phyloP scores from a whole-genome alignment of 192 early-diverging fungal species.

The Pilobolus umbonatus region DNA sequence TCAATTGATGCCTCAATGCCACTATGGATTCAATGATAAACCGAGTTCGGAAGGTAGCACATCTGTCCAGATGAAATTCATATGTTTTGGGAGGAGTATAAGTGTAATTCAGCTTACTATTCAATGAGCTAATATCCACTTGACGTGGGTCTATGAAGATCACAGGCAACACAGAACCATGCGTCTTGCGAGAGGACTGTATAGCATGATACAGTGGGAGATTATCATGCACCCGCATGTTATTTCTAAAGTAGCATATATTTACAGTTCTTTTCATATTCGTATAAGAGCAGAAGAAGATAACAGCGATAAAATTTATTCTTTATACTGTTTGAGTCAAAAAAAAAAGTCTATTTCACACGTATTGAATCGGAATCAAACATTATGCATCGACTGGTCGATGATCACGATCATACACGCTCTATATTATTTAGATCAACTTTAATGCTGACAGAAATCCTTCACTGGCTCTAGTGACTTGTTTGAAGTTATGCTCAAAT shows the following conservation, averaged over 20 bases:
- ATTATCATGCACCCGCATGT: conserved; percentile 20
- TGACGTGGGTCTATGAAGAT: conserved; percentile 14
- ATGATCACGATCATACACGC: neutral
- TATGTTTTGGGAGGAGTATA: conserved; percentile 5
- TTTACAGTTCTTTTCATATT: conserved; percentile 9
- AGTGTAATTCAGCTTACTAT: neutral
- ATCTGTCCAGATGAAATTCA: conserved; percentile 11
- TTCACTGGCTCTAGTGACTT: conserved; percentile 63
- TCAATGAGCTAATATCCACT: conserved; percentile 6
- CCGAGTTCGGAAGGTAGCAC: conserved; percentile 1
- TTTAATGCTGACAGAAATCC: conserved; percentile 59
- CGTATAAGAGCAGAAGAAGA: neutral
- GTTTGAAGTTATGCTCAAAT: conserved; percentile 75
- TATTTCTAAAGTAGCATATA: conserved; percentile 23
- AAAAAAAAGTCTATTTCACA: too few species aligned
- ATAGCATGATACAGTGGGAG: conserved; percentile 6
- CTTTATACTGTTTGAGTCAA: too few species aligned
- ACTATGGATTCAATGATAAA: conserved; percentile 9
- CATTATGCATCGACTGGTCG: too few species aligned
- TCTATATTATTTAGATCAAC: conserved; percentile 3
- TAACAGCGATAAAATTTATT: neutral
- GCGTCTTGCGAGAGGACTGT: neutral
- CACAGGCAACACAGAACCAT: neutral
- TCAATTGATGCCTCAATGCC: neutral
- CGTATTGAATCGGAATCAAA: too few species aligned